Evolutionary conservation across 2,329 filamentous ascomycete genomes (phyloP), one percentile per base, ranked within the genome.

Genomic region (Chaetomiaceae sp.): DNA sequence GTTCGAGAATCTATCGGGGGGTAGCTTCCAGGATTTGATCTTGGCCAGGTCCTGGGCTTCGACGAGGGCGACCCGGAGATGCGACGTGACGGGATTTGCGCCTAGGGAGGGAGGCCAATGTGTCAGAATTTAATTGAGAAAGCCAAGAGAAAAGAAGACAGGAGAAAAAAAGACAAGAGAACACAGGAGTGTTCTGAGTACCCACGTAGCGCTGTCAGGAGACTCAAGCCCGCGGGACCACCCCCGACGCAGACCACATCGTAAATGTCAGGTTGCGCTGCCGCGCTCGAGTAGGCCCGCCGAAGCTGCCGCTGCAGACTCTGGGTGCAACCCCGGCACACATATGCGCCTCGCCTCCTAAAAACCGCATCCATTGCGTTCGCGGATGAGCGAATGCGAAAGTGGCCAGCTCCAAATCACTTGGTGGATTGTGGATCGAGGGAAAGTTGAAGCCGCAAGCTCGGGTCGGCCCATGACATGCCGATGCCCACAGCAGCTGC

Each of bases 181-280:
- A 9, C 6, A 25, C 5, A 4, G 13, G 20, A 20, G 20, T 21
- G 13, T 40, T n/a, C 30, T 20, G 11, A 14, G 25, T 34, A 68
- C 78, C 62, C 77, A 91, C 88, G 85, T 38, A 94, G 77, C 61
- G 88, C 86, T 55, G 87, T 81, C 51, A 91, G 73, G 29, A 95
- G 79, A 64, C 90, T 95, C 53, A 99, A 77, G 51, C 92, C 92
- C 40, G 90, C 90, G 21, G 91, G 90, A 5, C 91, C 90, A 57
- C 90, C 91, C 56, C 90, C 90, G 49, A 96, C 87, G 64, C 90
- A 94, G 58, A 96, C 89, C 29, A 96, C 87, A 79, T 96, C 90
- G 74, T 94, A 96, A 64, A 96, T 84, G 60, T 95, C 88, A 10
- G 84, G 82, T 47, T 66, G 63, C 42, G 67, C 55, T 13, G 65